Base-by-base conservation (phyloP, 495 filamentous ascomycete species). In the Aspergillus leporis region DNA sequence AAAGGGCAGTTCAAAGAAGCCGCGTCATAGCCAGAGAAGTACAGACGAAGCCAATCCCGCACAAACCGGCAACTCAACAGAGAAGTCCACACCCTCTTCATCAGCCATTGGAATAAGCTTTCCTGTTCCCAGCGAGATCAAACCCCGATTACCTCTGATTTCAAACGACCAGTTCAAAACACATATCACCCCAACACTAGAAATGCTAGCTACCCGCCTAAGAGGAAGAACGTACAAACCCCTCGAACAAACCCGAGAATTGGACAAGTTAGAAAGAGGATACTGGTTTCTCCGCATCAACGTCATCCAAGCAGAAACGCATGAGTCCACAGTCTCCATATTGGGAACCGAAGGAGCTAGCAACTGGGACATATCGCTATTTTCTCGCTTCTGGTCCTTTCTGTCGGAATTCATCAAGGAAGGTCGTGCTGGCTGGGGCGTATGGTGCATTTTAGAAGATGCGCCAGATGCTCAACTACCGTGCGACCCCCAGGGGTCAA, bases 351-450 rank as follows among this genome's bases (percentile, higher is more conserved):
- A 8, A 7, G 30, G 48, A 19, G 5, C 31, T 12, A 53, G 43
- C 22, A 18, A 7, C 23, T 78, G 76, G 76, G 53, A 60, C 8
- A 50, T 43, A 10, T 1, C 67, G 0, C 51, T 72, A 22, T 77
- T 80, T 54, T 28, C 49, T 6, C 72, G 81, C 9, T 83, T 85
- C 53, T 92, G 89, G 90, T 60, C 68, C 2, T 90, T 83, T 53
- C 67, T 93, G 4, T 71, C 68, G 0, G 78, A 83, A 4, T 87
- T 85, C 59, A 64, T 92, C 10, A 63, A 53, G n/a, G 76, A 77
- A 18, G 86, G 82, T 0, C 64, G 75, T 19, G 87, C 86, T 0
- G 90, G 89, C 0, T 91, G 89, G 87, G 88, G 87, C 0, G 79
- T 89, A 0, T 82, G 80, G 78, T 83, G 78, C 64, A 67, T 78